Evolutionary conservation across 768 basidiomycete species (phyloP).

Genomic region (Podaxis sp.): DNA sequence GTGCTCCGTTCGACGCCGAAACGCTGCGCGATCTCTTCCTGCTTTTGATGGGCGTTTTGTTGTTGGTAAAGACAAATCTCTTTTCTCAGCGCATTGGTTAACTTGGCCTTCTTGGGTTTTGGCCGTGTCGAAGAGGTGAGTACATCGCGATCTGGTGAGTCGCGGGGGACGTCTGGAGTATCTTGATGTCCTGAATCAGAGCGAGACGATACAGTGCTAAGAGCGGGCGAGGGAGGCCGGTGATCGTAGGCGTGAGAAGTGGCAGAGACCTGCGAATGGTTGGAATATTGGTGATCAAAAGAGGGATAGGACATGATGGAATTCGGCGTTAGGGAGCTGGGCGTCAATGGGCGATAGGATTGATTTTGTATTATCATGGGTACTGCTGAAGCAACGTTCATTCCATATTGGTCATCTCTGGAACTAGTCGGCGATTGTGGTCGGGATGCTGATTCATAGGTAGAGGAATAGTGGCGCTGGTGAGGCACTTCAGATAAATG

Average conservation of each 20-base stretch:
- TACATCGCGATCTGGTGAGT: slow-evolving; percentile 16
- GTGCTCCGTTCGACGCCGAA: slow-evolving; percentile 89
- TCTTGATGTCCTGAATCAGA: slow-evolving; percentile 35
- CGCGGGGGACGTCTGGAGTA: slow-evolving; percentile 18
- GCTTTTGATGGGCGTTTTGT: slow-evolving; percentile 64
- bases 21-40: slow-evolving; percentile 77
- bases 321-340: slow-evolving; percentile 28
- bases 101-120: slow-evolving; percentile 32
- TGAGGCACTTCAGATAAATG: background rate
- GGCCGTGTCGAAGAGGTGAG: slow-evolving; percentile 7
- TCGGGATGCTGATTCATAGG: slow-evolving; percentile 9
- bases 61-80: slow-evolving; percentile 68
- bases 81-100: slow-evolving; percentile 73
- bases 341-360: slow-evolving; percentile 10
- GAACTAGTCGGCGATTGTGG: slow-evolving; percentile 10
- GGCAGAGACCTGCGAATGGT: slow-evolving; percentile 46
- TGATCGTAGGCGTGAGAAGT: slow-evolving; percentile 37
- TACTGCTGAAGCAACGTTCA: slow-evolving; percentile 10
- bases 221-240: slow-evolving; percentile 60
- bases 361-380: slow-evolving; percentile 13
- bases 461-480: slow-evolving; percentile 11
- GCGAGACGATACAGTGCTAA: slow-evolving; percentile 55
- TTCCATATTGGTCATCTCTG: slow-evolving; percentile 12
- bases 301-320: slow-evolving; percentile 47
- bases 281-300: slow-evolving; percentile 33